Conservation (phyloP, 2,329 filamentous ascomycete species). For the Alternaria gaisen region DNA sequence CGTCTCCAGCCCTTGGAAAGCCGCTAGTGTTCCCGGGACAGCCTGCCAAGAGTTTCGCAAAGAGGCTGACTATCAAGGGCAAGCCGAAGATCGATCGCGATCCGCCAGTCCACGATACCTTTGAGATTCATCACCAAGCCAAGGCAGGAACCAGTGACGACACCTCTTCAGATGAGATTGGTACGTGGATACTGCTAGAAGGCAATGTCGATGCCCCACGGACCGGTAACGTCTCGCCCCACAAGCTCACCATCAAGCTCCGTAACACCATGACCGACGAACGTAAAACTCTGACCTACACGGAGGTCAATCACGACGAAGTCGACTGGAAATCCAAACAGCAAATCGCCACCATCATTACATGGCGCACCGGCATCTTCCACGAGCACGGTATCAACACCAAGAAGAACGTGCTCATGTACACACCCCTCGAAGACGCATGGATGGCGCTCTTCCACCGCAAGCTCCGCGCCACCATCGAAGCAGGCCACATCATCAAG, state of each 20-base stretch:
- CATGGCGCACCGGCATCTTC: slow-evolving; percentile 15
- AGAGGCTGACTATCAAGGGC: fast-evolving
- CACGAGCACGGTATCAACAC: background rate
- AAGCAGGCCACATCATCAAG: slow-evolving; percentile 12
- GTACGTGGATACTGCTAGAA: slow-evolving; percentile 7
- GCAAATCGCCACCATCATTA: slow-evolving; percentile 5
- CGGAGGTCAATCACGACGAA: background rate
- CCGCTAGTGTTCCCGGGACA: background rate
- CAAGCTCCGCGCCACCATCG: slow-evolving; percentile 15
- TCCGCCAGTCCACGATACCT: background rate
- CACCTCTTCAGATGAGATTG: background rate
- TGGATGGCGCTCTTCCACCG: slow-evolving; percentile 24
- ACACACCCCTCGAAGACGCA: slow-evolving; percentile 20
- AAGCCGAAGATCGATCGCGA: fast-evolving
- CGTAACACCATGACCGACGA: background rate
- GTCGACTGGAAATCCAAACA: slow-evolving; percentile 13
- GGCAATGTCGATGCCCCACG: slow-evolving; percentile 3
- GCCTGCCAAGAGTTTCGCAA: background rate
- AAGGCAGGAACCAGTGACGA: background rate
- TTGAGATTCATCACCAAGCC: background rate
- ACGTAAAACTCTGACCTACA: background rate
- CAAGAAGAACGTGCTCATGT: slow-evolving; percentile 5
- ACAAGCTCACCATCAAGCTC: slow-evolving; percentile 4
- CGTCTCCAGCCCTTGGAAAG: background rate
- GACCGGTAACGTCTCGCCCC: background rate